phyloP scores from a whole-genome alignment of 495 filamentous ascomycete genomes.

The Lasiosphaeria hispida region DNA sequence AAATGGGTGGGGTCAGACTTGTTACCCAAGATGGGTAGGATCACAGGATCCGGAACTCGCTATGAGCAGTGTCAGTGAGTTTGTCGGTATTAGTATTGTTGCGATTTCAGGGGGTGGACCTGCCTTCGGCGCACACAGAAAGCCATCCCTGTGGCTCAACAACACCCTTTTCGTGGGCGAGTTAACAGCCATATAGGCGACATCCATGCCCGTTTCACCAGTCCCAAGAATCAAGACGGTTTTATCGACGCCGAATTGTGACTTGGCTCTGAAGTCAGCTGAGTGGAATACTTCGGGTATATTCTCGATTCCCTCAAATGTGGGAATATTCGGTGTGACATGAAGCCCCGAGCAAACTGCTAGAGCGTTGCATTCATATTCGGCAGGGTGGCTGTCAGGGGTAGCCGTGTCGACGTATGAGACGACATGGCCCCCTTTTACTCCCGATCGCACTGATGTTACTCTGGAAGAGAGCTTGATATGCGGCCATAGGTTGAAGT shows the following conservation, averaged over 20 bases:
- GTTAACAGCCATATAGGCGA: slow-evolving; percentile 42
- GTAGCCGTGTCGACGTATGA: slow-evolving; percentile 8
- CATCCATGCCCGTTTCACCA: slow-evolving; percentile 45
- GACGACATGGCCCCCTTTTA: slow-evolving; percentile 29
- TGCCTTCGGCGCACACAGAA: slow-evolving; percentile 37
- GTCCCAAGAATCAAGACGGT: slow-evolving; percentile 41
- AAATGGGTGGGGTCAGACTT: slow-evolving; percentile 28
- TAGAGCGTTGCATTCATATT: slow-evolving; percentile 37
- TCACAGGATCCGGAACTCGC: slow-evolving; percentile 30
- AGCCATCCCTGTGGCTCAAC: slow-evolving; percentile 44
- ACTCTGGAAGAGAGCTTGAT: slow-evolving; percentile 35
- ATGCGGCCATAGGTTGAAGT: slow-evolving; percentile 38
- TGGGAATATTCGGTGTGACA: slow-evolving; percentile 36
- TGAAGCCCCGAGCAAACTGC: slow-evolving; percentile 46
- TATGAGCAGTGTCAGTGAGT: slow-evolving; percentile 1
- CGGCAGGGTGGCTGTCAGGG: neutral
- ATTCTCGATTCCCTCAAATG: slow-evolving; percentile 35
- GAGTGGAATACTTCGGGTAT: slow-evolving; percentile 40
- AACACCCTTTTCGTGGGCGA: slow-evolving; percentile 35
- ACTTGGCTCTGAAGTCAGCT: slow-evolving; percentile 38
- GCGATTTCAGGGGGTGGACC: neutral
- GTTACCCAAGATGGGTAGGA: slow-evolving; percentile 29
- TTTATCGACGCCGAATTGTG: slow-evolving; percentile 36
- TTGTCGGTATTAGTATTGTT: neutral
- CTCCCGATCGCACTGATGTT: slow-evolving; percentile 17